Evolutionary conservation across 257 asterid species (phyloP).

Genomic region (Coffea eugenioides): DNA sequence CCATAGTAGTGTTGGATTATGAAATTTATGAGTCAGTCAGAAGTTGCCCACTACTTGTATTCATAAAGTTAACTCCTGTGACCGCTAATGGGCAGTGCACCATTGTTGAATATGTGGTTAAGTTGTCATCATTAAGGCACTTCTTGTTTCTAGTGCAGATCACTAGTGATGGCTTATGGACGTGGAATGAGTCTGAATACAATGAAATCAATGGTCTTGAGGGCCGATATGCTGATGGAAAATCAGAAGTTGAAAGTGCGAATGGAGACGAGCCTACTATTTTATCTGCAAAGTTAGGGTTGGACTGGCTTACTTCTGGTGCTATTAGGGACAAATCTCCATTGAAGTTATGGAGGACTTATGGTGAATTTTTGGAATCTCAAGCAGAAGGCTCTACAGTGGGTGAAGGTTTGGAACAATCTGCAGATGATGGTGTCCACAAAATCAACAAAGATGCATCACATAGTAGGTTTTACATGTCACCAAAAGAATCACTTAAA

Average conservation of each 20-base stretch:
- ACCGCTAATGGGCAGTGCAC: not conserved
- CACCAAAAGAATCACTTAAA: conserved; percentile 81
- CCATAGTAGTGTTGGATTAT: not conserved
- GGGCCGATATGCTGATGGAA: conserved; percentile 28
- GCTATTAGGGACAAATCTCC: conserved; percentile 40
- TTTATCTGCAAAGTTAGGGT: conserved; percentile 48
- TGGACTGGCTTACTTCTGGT: conserved; percentile 67
- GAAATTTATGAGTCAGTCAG: not conserved
- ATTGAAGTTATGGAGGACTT: conserved; percentile 45
- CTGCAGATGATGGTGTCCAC: conserved; percentile 40
- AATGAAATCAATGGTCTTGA: conserved; percentile 27
- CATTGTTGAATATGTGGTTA: conserved; percentile 13
- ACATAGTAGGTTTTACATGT: conserved; percentile 53
- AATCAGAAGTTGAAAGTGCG: conserved; percentile 28
- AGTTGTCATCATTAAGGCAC: conserved; percentile 7
- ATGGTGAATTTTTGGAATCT: conserved; percentile 49
- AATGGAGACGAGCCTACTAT: conserved; percentile 48
- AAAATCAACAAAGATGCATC: conserved; percentile 56
- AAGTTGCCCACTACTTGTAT: not conserved
- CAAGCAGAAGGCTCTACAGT: conserved; percentile 43
- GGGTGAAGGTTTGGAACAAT: conserved; percentile 39
- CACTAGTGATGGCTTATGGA: conserved; percentile 82
- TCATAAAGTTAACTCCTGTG: not conserved
- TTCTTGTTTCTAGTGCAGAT: conserved; percentile 53
- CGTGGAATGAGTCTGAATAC: conserved; percentile 48